A percentile compares a stretch with the other conserved stretches of the same genome.
Evolutionary conservation across 257 asterid genomes (phyloP).

Genomic region (Rhazya stricta): DNA sequence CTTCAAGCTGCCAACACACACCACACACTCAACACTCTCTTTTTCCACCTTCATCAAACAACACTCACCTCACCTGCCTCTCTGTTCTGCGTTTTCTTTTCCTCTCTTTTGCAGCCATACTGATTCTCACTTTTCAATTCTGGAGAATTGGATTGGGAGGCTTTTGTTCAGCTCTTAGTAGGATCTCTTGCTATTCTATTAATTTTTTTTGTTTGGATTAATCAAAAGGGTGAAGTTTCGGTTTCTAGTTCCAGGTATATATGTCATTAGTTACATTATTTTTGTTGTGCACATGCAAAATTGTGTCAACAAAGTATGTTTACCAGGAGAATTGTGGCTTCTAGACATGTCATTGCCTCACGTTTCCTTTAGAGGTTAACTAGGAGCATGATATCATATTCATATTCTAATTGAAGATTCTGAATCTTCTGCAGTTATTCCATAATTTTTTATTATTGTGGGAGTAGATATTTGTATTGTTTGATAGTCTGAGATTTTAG

Average conservation of each 20-base stretch:
- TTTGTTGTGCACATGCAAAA: neutral
- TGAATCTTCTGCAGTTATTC: neutral
- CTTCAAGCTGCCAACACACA: too few species aligned
- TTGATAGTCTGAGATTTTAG: neutral
- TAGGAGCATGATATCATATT: neutral
- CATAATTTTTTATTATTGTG: neutral
- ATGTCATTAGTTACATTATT: neutral
- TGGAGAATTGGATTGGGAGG: neutral
- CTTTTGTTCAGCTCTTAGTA: too few species aligned
- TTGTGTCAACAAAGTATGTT: neutral
- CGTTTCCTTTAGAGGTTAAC: neutral
- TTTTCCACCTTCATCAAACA: too few species aligned
- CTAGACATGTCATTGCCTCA: neutral
- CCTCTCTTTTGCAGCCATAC: slow-evolving; percentile 1
- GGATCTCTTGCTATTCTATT: neutral
- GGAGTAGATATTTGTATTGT: neutral
- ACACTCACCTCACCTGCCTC: too few species aligned
- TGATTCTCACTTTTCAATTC: neutral
- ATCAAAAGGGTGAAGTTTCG: neutral
- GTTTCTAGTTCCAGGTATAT: neutral
- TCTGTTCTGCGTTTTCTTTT: too few species aligned
- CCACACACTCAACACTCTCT: too few species aligned
- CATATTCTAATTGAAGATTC: neutral
- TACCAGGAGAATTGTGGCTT: neutral
- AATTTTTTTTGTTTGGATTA: neutral